Evolutionary conservation across 805 yeast species (phyloP), one percentile per base, ranked within the genome.

Genomic region (Saccharomycopsis synnaedendra): DNA sequence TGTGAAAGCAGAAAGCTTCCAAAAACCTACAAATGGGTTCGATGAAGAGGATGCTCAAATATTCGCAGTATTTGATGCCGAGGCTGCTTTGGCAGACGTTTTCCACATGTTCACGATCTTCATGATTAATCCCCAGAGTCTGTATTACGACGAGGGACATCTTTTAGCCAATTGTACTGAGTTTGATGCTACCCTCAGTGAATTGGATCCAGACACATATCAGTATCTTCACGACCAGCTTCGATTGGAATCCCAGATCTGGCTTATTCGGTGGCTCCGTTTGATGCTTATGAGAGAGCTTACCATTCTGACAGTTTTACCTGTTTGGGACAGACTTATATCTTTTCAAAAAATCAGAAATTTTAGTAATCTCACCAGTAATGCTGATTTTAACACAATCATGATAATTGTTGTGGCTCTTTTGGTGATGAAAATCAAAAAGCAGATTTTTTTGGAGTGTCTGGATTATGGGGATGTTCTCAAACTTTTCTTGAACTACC

Each of bases 221-320:
- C 71, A 72, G 53, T 65, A 65, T 49, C 56, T 74, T 38, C 58
- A 67, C 10, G 68, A 66, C 43, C 70, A 68, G 52, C 61, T 73
- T 37, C 64, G 60, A 49, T 58, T 74, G 4, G 80, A 74, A 50
- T 63, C 72, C 5, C 77, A 71, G 53, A 61, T 74, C 35, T 74
- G 80, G 80, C 58, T 72, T 31, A 74, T 74, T 9, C 57, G 80
- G 45, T 74, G 71, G 63, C 65, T 71, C 3, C 58, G 79, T 27
- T 57, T 74, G 9, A 46, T 74, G 3, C 62, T 74, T 32, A 56
- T 70, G 9, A 57, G 80, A 46, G 80, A 74, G 47, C 48, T 74
- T 10, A 76, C 74, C 1, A 53, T 60, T 44, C 62, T 66, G 31
- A 57, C 60, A 19, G 60, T 68, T 0, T 58, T 63, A 28, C 59